Base-by-base conservation (phyloP, 495 filamentous ascomycete genomes). In the Trichocladium uniseriatum region DNA sequence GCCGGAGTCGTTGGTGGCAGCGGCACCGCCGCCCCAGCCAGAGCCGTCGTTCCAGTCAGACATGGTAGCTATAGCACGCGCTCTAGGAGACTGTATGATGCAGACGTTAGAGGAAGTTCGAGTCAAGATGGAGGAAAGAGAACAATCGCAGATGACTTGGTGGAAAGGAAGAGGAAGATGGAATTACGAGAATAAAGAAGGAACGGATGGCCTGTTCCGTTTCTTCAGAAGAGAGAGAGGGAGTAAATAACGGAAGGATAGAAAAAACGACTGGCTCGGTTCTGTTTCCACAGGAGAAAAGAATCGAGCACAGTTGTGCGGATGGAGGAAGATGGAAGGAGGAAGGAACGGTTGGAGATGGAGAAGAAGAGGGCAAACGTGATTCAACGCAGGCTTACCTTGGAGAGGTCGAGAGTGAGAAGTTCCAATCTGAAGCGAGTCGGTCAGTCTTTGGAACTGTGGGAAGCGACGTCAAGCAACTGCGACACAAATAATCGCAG, bases 31-130 rank as follows among this genome's bases (percentile, higher is more conserved):
- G 5, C 24, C 24, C 24, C 45, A 39, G 13, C 24, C 16, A 11
- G 36, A 32, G 29, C 35, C 28, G 38, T 35, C 24, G 29, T 47
- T 47, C 46, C 46, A 49, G 16, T 8, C 40, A 29, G 46, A 42
- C 46, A 49, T 49, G 16, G 6, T 40, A 38, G 32, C 37, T 21
- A 13, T 32, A 1, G 6, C 22, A 7, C 6, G 3, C 10, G 19
- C n/a, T 36, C 10, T 2, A n/a, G 5, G 3, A 9, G 24, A 19
- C 46, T 49, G 19, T 3, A 8, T 11, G 4, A 3, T 6, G 13
- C 14, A 19, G n/a, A 34, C 22, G 22, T 47, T 22, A 47, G 34
- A 47, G 11, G 29, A 14, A 14, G 15, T 13, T 16, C 13, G 31
- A 22, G 24, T 27, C 24, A 27, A 27, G 15, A 37, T 24, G 11